Base-by-base conservation (phyloP, 2,329 filamentous ascomycete species). In the Colletotrichum ledebouriae region DNA sequence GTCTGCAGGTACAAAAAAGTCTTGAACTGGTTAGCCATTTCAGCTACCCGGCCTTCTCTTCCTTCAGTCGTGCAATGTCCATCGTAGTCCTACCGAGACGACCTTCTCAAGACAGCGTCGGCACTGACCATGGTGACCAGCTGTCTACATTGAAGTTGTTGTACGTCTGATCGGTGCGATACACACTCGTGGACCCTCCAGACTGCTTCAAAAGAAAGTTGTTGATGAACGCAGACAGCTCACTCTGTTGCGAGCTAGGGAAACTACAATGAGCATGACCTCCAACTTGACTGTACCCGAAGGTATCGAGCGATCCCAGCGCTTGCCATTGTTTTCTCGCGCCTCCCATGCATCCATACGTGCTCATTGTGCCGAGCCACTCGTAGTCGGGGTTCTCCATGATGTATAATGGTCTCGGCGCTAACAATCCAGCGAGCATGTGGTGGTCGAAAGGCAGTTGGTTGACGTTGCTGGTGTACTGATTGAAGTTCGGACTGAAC, bases 361-460 rank as follows among this genome's bases (percentile, higher is more conserved):
- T 84, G 53, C 79, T 80, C 41, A 81, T 78, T 4, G 80, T 80
- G 10, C 84, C 83, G 37, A 87, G 79, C 85, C 84, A 87, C 72
- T 86, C 83, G 70, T 78, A 76, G 62, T 78, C 76, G 46, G 82
- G 80, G 71, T 87, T 87, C 74, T 87, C 84, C 67, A 86, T 84
- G 29, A 84, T 77, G 56, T 84, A 79, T 12, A 87, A 73, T 12
- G 82, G 80, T 29, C 85, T 78, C 15, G 85, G 85, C 4, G 83
- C 83, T 33, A 87, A 79, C 39, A 87, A 76, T 17, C 78, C 84
- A 34, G 84, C 84, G 11, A 87, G 78, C 76, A 83, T 76, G 74
- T 87, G 85, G 74, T 87, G 85, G 73, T 87, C 85, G 64, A 83
- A 80, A 4, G 85, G 83, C 6, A 86, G 76, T 61, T 77, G 75